Evolutionary conservation across 129 eudicot species (phyloP), one percentile per base, ranked within the genome.

Genomic region (Saposhnikovia divaricata): DNA sequence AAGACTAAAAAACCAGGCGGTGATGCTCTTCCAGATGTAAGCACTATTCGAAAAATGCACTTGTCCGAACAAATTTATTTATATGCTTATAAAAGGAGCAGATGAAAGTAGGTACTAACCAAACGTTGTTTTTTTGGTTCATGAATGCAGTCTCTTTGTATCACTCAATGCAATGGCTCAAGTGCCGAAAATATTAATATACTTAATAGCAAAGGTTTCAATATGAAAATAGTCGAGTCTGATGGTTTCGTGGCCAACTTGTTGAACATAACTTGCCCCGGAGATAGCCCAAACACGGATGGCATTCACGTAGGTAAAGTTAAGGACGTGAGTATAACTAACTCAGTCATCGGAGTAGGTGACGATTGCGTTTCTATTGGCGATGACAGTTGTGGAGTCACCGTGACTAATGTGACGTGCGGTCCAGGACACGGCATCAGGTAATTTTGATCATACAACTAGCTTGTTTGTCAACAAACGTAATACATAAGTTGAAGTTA

Each of bases 281-380:
- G 59, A 1, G 77, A 78, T 9, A 90, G 93, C 78, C 91, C 91
- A 21, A 83, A 83, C 82, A 89, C 93, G 1, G 90, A 89, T 43
- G 93, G 93, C 3, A 73, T 87, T 42, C 89, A 87, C 71, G 68
- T 85, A 3, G 80, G 87, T 43, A 44, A 47, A 0, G 46, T 87
- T 6, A 25, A 7, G 0, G 31, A 51, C 15, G 71, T 85, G 11
- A 77, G 13, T 0, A 25, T 90, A 0, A 23, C 83, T 3, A 77
- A 87, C 66, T 27, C 53, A 47, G 27, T 37, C 8, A 84, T 90
- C 19, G 91, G 82, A 8, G 81, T 84, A 2, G 93, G 93, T 0
- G 91, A 85, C 31, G 89, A 90, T 28, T 90, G 93, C 78, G 73
- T 90, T 51, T 84, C 91, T 9, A 59, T 90, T 6, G 91, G 88